These are phyloP conservation scores for Monosporozyma solicola DNA, from an alignment of 805 yeast species.

Conservation along the genomic window DNA sequence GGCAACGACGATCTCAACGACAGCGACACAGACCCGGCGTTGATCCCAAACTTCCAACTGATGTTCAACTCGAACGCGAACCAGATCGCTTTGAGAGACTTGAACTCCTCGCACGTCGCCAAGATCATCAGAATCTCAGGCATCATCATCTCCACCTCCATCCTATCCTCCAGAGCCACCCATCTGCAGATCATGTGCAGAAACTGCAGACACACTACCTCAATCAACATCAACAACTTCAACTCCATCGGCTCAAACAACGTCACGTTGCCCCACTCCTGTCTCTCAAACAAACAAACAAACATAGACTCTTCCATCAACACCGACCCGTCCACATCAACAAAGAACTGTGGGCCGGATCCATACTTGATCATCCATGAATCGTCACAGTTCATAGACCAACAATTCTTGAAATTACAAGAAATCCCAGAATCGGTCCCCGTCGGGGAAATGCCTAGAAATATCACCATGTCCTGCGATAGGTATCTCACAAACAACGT, in stretches of 20 bases:
- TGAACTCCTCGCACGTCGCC: slow-evolving; percentile 81
- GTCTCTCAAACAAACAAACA: slow-evolving; percentile 20
- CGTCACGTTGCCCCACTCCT: slow-evolving; percentile 27
- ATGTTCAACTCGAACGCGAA: slow-evolving; percentile 65
- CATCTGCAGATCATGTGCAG: slow-evolving; percentile 78
- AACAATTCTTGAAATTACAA: slow-evolving; percentile 86
- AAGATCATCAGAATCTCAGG: slow-evolving; percentile 89
- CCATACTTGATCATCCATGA: slow-evolving; percentile 93
- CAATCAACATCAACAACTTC: slow-evolving; percentile 36
- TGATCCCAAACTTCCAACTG: slow-evolving; percentile 73
- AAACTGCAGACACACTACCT: slow-evolving; percentile 72
- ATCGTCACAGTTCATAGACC: slow-evolving; percentile 87
- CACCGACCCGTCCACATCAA: slow-evolving; percentile 1
- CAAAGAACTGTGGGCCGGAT: slow-evolving; percentile 66
- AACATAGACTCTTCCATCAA: slow-evolving; percentile 5
- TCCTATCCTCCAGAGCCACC: slow-evolving; percentile 80
- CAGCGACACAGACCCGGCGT: slow-evolving; percentile 1
- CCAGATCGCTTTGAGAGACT: slow-evolving; percentile 63
- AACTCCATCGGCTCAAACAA: slow-evolving; percentile 27
- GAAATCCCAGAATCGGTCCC: slow-evolving; percentile 99
- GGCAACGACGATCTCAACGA: background rate
- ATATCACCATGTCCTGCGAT: slow-evolving; percentile 78
- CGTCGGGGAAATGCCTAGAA: slow-evolving; percentile 98
- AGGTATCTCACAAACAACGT: slow-evolving; percentile 82
- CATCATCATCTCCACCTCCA: slow-evolving; percentile 84